Base-by-base conservation (phyloP, 1,284 basidiomycete species). In the Malassezia brasiliensis region DNA sequence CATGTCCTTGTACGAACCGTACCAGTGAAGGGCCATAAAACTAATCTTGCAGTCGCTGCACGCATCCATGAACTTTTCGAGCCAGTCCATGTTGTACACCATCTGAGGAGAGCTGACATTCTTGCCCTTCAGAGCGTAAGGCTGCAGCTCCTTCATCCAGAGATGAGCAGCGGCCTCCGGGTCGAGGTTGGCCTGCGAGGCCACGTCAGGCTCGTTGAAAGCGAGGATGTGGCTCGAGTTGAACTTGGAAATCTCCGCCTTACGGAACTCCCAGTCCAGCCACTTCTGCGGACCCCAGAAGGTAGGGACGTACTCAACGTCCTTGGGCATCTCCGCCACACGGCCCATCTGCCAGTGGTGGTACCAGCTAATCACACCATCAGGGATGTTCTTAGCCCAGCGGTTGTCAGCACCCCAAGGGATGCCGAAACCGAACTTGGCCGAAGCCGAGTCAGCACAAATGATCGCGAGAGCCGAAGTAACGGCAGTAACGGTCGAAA, bases 11-110 rank as follows among this genome's bases (percentile, higher is more conserved):
- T 56, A 62, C 15, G 59, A 56, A 8, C 70, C 70, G 56, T 74
- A 74, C 67, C 69, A 74, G 61, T 74, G 72, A n/a, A 71, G 36
- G 2, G 72, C 66, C 17, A 68, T 60, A 47, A 72, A 69, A 48
- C 62, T 60, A 28, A 66, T 60, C 15, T 66, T 55, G 56, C 64
- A 67, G 3, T 67, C 68, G 17, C 59, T 34, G 53, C 71, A 66
- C 19, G 61, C 52, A 31, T 31, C 39, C 61, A 69, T 64, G 46
- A 74, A 71, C 22, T 55, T 31, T 30, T 65, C 35, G 10, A 74
- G 51, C 69, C 67, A 71, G n/a, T 65, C 59, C 56, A 68, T 39
- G 58, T 72, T 60, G 51, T 59, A 74, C 47, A 68, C 71, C 19
- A 73, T 60, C 53, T 72, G 69, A 0, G 72, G 69, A 8, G 62